Evolutionary conservation across 2,329 filamentous ascomycete genomes (phyloP).

Genomic region (Exophiala bonariae): DNA sequence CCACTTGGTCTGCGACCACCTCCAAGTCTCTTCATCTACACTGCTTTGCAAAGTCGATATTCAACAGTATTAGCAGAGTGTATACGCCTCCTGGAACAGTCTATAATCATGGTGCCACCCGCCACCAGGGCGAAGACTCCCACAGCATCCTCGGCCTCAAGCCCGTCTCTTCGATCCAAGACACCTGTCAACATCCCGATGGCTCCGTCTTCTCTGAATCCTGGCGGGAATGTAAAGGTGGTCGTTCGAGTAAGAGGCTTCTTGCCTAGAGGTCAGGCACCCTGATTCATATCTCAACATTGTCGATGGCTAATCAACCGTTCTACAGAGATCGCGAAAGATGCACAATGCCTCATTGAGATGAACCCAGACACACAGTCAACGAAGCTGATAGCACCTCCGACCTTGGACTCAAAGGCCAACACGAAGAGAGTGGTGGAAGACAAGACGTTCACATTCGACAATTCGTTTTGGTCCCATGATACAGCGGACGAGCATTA

Average conservation of each 20-base stretch:
- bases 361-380: slow-evolving; percentile 88
- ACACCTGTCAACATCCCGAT: slow-evolving; percentile 62
- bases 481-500: slow-evolving; percentile 77
- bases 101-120: slow-evolving; percentile 24
- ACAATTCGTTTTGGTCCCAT: slow-evolving; percentile 98
- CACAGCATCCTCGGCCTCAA: slow-evolving; percentile 70
- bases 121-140: slow-evolving; percentile 24
- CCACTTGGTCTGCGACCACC: background rate
- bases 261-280: slow-evolving; percentile 66
- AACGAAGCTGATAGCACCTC: slow-evolving; percentile 76
- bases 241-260: slow-evolving; percentile 80
- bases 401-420: slow-evolving; percentile 50
- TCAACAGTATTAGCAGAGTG: slow-evolving; percentile 21
- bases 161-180: slow-evolving; percentile 72
- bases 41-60: slow-evolving; percentile 20
- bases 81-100: slow-evolving; percentile 16
- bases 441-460: slow-evolving; percentile 91
- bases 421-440: slow-evolving; percentile 75
- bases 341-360: slow-evolving; percentile 79
- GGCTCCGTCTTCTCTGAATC: slow-evolving; percentile 52
- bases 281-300: slow-evolving; percentile 22
- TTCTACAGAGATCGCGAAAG: slow-evolving; percentile 71
- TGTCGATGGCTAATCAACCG: slow-evolving; percentile 3
- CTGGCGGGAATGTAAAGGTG: slow-evolving; percentile 75
- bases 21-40: slow-evolving; percentile 21